Conservation (phyloP, 2,329 filamentous ascomycete genomes). For the Fusarium neocosmosporiellum region DNA sequence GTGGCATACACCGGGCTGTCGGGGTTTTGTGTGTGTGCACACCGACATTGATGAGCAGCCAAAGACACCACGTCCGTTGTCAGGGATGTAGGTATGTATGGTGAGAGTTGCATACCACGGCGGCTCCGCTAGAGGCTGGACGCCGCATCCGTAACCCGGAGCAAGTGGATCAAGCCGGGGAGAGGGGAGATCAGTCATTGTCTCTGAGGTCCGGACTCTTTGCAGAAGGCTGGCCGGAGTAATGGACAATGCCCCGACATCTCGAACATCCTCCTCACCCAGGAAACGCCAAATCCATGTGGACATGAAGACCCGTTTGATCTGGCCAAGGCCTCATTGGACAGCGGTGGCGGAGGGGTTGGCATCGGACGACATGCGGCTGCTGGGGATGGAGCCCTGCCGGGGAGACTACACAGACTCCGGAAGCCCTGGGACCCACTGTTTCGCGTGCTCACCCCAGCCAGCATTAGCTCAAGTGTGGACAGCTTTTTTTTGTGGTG, state of each 20-base stretch:
- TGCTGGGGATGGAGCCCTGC: constrained; percentile 7
- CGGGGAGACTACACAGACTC: constrained; percentile 31
- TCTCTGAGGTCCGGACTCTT: background rate
- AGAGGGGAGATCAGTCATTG: background rate
- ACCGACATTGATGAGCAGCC: constrained; percentile 1
- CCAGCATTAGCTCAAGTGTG: constrained; percentile 23
- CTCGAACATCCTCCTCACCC: background rate
- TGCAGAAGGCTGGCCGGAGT: background rate
- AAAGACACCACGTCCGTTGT: background rate
- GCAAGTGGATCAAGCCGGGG: constrained; percentile 15
- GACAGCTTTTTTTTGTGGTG: constrained; percentile 3
- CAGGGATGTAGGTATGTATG: constrained; percentile 6
- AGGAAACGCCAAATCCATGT: constrained; percentile 16
- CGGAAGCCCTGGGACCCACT: constrained; percentile 9
- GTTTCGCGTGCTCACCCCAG: constrained; percentile 6
- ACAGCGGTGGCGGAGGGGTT: constrained; percentile 9
- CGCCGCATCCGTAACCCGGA: constrained; percentile 19
- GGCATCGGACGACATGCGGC: constrained; percentile 26
- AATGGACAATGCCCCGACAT: constrained; percentile 18
- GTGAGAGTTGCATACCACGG: constrained; percentile 3
- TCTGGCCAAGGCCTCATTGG: constrained; percentile 19
- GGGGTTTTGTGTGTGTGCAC: background rate
- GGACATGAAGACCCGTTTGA: constrained; percentile 10
- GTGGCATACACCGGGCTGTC: constrained; percentile 3
- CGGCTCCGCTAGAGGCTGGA: constrained; percentile 15